Evolutionary conservation across 148 eudicot species (phyloP).

Genomic region (Tetragonia tetragonoides): DNA sequence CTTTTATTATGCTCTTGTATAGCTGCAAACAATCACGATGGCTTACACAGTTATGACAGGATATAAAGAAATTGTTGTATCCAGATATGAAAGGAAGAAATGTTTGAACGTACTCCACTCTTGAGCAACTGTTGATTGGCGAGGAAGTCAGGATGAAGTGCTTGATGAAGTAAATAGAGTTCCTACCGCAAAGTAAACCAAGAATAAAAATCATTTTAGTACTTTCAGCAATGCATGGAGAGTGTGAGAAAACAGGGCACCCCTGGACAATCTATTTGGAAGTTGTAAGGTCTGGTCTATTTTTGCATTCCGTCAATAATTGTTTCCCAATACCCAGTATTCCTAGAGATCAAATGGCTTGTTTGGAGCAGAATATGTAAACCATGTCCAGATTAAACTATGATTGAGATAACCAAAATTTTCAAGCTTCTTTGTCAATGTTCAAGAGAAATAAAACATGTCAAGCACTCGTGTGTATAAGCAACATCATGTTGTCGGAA

Average conservation of each 20-base stretch:
- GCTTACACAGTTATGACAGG: neutral
- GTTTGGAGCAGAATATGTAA: neutral
- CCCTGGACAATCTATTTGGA: neutral
- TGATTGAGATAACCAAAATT: neutral
- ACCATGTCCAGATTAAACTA: neutral
- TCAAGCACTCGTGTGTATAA: too few relatives aligned
- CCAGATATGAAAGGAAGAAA: neutral
- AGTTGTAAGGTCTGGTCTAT: neutral
- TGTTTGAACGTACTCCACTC: slow-evolving; percentile 53
- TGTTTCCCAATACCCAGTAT: neutral
- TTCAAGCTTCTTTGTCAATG: too few relatives aligned
- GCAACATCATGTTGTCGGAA: neutral
- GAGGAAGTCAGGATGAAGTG: slow-evolving; percentile 66
- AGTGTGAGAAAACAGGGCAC: too few relatives aligned
- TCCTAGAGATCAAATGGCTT: neutral
- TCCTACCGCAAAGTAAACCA: slow-evolving; percentile 43
- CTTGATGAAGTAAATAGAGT: slow-evolving; percentile 72
- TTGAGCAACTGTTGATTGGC: slow-evolving; percentile 66
- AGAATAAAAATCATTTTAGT: neutral
- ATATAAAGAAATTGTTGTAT: neutral
- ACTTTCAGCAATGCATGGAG: too few relatives aligned
- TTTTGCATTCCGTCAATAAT: neutral
- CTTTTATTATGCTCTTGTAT: slow-evolving; percentile 66
- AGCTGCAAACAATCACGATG: slow-evolving; percentile 35
- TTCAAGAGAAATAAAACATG: too few relatives aligned